phyloP scores from a whole-genome alignment of 805 yeast species.

The Maudiozyma serrabonitensis region DNA sequence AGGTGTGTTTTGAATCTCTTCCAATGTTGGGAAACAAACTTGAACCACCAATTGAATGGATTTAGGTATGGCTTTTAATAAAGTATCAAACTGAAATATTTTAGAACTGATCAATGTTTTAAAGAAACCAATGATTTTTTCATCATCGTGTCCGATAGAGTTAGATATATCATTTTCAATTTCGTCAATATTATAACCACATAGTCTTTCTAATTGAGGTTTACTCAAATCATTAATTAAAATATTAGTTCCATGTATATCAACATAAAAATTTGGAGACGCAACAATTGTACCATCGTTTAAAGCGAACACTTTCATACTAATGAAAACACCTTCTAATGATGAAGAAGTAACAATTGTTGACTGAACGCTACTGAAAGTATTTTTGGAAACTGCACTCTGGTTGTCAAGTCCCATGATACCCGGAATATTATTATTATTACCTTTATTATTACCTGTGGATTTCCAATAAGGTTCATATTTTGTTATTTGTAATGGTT shows the following conservation, averaged over 20 bases:
- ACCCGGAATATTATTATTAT: constrained; percentile 28
- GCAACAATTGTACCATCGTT: constrained; percentile 82
- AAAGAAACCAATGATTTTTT: constrained; percentile 12
- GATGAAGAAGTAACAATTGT: constrained; percentile 82
- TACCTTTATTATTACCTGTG: constrained; percentile 43
- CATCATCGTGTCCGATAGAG: constrained; percentile 7
- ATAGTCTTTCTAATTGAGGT: constrained; percentile 26
- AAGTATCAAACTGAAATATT: constrained; percentile 49
- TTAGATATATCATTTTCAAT: constrained; percentile 2
- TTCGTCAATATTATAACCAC: constrained; percentile 20
- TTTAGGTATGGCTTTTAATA: constrained; percentile 47
- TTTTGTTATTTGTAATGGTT: constrained; percentile 76
- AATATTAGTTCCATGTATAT: constrained; percentile 42
- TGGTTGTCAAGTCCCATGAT: background rate
- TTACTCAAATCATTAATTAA: constrained; percentile 48
- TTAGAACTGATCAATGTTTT: constrained; percentile 26
- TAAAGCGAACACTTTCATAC: constrained; percentile 58
- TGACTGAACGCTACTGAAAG: constrained; percentile 2
- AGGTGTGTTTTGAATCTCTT: constrained; percentile 35
- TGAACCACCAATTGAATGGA: constrained; percentile 63
- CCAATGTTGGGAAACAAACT: constrained; percentile 62
- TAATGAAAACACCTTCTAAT: constrained; percentile 67
- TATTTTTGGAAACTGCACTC: background rate
- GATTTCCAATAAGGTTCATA: constrained; percentile 91
- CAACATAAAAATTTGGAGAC: constrained; percentile 56